A percentile compares a stretch with the other conserved stretches of the same genome.
Conservation (phyloP, 148 eudicot genomes). For the Spergularia bocconei region DNA sequence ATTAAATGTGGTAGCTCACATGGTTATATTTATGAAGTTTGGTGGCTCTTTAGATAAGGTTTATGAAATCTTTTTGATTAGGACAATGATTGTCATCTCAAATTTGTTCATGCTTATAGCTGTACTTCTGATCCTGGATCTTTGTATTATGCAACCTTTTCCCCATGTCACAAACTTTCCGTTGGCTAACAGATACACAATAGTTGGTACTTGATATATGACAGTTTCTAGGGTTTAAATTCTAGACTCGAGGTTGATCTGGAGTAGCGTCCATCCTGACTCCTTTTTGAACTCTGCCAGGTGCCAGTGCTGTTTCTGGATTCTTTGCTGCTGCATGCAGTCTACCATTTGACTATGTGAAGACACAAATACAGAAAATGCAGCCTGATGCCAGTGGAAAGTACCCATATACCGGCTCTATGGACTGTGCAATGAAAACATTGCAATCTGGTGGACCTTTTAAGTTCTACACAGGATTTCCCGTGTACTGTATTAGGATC, state of each 20-base stretch:
- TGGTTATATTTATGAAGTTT: no score
- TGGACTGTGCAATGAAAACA: constrained; percentile 49
- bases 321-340: constrained; percentile 54
- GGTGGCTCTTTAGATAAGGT: no score
- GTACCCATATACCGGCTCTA: constrained; percentile 44
- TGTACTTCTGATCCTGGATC: no score
- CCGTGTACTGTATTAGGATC: constrained; percentile 46
- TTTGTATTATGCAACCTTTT: no score
- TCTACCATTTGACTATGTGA: constrained; percentile 50
- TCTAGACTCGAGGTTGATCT: background rate
- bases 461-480: constrained; percentile 50
- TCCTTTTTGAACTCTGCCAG: constrained; percentile 20
- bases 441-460: constrained; percentile 47
- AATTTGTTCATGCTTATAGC: no score
- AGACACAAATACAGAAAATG: constrained; percentile 56
- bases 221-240: no score
- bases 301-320: constrained; percentile 52
- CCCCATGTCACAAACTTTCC: no score
- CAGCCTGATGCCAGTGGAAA: constrained; percentile 48
- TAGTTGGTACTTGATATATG: no score
- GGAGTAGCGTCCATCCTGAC: constrained; percentile 6
- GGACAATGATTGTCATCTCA: no score
- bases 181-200: no score
- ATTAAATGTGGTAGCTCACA: no score
- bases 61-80: no score